Percentiles rank a stretch among this genome's conserved stretches.
phyloP scores from a whole-genome alignment of 2,329 filamentous ascomycete genomes.

The Microdochium nivale region DNA sequence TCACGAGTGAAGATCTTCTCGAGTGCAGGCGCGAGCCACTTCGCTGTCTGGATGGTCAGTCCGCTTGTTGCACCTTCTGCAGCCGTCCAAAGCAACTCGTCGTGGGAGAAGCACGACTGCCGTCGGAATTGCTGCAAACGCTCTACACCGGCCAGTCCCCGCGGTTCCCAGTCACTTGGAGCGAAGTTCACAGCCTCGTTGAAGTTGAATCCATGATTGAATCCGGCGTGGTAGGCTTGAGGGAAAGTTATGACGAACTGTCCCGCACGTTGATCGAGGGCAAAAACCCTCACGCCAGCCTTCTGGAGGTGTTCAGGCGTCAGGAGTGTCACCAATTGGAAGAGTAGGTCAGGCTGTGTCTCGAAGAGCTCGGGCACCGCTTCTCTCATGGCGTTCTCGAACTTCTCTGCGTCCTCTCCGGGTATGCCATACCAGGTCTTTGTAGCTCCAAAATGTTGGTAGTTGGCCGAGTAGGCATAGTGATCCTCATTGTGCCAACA shows the following conservation, averaged over 20 bases:
- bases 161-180: conserved; percentile 89
- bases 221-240: conserved; percentile 93
- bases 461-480: conserved; percentile 95
- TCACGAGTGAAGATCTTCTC: conserved; percentile 72
- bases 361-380: conserved; percentile 95
- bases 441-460: conserved; percentile 94
- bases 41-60: conserved; percentile 76
- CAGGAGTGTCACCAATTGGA: conserved; percentile 92
- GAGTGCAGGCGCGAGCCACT: conserved; percentile 87
- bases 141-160: conserved; percentile 77
- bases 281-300: conserved; percentile 86
- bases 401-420: conserved; percentile 85
- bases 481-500: conserved; percentile 99
- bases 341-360: conserved; percentile 90
- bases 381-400: conserved; percentile 89
- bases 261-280: conserved; percentile 89
- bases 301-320: conserved; percentile 90
- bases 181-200: conserved; percentile 99
- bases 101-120: conserved; percentile 94
- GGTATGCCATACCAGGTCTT: conserved; percentile 99
- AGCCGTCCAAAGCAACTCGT: conserved; percentile 87
- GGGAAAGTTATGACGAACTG: conserved; percentile 97
- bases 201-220: conserved; percentile 98
- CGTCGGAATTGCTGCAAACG: conserved; percentile 79
- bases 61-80: conserved; percentile 65